Evolutionary conservation across 2,329 filamentous ascomycete genomes (phyloP), one percentile per base, ranked within the genome.

Genomic region (Cryphonectria nitschkei): DNA sequence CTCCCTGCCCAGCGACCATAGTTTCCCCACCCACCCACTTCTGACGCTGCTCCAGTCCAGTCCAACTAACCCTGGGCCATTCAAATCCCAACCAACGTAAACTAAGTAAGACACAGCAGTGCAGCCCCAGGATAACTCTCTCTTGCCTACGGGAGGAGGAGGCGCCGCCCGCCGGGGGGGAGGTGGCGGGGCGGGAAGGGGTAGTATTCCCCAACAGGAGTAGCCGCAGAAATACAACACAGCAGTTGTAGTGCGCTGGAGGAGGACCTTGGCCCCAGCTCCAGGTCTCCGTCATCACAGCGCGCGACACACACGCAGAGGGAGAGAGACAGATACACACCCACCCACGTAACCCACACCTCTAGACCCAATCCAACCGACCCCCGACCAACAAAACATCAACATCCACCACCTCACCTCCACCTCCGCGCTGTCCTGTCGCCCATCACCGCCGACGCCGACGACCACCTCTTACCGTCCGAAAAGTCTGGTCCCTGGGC

Each of bases 401-500:
- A 34, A 43, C 65, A 67, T 29, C 54, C 39, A 62, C 37, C 56
- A 62, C 66, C 54, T 68, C 56, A 61, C 32, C 67, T n/a, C 67
- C 67, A 54, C 67, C 67, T 29, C 50, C 39, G 19, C 43, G 37
- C 52, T 46, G 41, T 66, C 63, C 16, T 50, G 39, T 52, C 22
- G 37, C 66, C 61, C 68, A 65, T 65, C 70, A 70, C 66, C 66
- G 64, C 71, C 50, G 65, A 62, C 34, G 58, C 43, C 64, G 29
- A 52, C 67, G 58, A 62, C 58, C 56, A 68, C 60, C 60, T 29
- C 34, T 43, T 39, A 46, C 46, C 52, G 67, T 69, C 63, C 63
- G 63, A 60, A 69, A 64, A 58, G 64, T 54, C 46, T 63, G 54
- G 56, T 58, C 70, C 32, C 32, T 71, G 66, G 71, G 63, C 56